Evolutionary conservation across 192 early-diverging fungal genomes (phyloP), one percentile per base, ranked within the genome.

Genomic region (Umbelopsis sp.): DNA sequence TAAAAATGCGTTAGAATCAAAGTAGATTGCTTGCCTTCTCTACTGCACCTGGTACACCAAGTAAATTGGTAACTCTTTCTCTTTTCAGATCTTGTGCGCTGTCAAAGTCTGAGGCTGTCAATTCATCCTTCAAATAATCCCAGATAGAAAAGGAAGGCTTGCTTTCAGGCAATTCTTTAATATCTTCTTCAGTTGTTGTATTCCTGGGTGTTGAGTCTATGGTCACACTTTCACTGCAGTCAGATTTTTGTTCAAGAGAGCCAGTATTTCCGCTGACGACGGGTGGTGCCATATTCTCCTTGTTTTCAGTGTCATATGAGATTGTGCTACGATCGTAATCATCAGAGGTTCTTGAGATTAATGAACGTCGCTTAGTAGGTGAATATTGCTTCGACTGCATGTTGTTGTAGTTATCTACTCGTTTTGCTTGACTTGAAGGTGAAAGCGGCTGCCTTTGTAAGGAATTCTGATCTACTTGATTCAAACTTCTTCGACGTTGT

Each of bases 1-100:
- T n/a, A n/a, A n/a, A n/a, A n/a, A n/a, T n/a, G n/a, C 49, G 21
- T 77, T 20, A 65, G 14, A 25, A 45, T 36, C 7, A 22, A 62
- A 14, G 2, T 29, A 32, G 29, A 45, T 25, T 38, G 44, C 65
- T 31, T 68, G 88, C 92, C 84, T 96, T 97, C 75, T 98, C 97
- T 65, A 97, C 85, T 54, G 95, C 91, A 54, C 82, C 86, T 3
- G 97, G 97, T 17, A 98, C 92, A 17, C 80, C 87, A 67, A 97
- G 82, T 80, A 97, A 92, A 81, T 97, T 96, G 68, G 87, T 85
- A 21, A 97, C 84, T 9, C 96, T 77, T 78, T 97, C 93, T 22
- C 90, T 84, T 79, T 97, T 97, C n/a, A 93, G 69, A 43, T 95
- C 92, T 67, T 92, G 86, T n/a, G 84, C 85, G 21, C 83, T 74